Base-by-base conservation (phyloP, 2,329 filamentous ascomycete genomes). In the Didymella arachidicola region DNA sequence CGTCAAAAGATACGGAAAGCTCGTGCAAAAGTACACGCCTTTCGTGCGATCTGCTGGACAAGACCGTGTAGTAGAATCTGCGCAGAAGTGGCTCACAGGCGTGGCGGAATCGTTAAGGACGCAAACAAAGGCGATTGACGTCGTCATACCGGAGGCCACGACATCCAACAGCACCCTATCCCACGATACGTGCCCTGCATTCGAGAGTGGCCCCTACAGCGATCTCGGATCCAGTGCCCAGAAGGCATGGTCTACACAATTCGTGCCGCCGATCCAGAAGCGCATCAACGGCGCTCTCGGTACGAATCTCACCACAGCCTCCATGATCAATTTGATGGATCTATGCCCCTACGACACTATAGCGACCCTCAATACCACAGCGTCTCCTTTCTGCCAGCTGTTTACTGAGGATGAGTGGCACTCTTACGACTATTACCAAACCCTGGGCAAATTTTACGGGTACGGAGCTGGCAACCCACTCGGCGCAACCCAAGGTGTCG, bases 311-410 rank as follows among this genome's bases (percentile, higher is more conserved):
- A 85, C 84, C 2, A 72, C 81, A 12, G 70, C 79, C 1, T 87
- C 94, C 30, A 86, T 87, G 0, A 80, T 93, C 57, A 85, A 84
- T 57, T 74, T 97, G 30, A 97, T 97, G 92, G 92, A 97, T 68
- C 81, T 97, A 59, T 97, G 93, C 71, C 89, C 93, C 0, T 97
- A 92, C 78, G 84, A 89, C 65, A 94, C 91, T 0, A 87, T 96
- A 16, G 81, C 85, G 5, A 70, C 77, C 0, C 78, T 83, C 3
- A 84, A 79, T 4, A 82, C 77, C 18, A 73, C 71, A 3, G 73
- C 89, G 8, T 92, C 92, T 0, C 79, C 81, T 0, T 96, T 97
- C 78, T 97, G 93, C 77, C 72, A 74, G 14, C 81, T 97, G 25
- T 97, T 97, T 78, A 88, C 85, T 0, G 73, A 82, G 14, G 75